Percentiles rank a stretch among this genome's conserved stretches.
Conservation (phyloP, 2,329 filamentous ascomycete species). For the Raffaelea albimanens region DNA sequence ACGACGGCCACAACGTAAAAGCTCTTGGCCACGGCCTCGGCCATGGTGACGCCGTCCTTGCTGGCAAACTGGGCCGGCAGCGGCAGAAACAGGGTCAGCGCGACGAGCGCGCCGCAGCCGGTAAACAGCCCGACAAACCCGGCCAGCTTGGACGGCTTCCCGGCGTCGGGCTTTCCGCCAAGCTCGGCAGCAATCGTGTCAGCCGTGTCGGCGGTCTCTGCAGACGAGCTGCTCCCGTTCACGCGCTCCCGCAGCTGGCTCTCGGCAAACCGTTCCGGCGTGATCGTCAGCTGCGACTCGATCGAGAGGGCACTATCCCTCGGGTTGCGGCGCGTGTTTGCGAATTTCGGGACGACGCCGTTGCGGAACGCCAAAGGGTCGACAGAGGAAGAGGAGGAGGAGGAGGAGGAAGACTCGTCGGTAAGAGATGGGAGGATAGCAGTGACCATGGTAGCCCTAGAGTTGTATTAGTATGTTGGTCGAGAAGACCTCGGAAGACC, state of each 20-base stretch:
- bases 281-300: constrained; percentile 67
- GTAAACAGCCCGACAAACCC: constrained; percentile 90
- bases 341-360: constrained; percentile 21
- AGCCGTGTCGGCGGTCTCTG: constrained; percentile 3
- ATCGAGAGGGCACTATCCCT: constrained; percentile 58
- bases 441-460: constrained; percentile 85
- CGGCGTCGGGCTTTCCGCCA: no score
- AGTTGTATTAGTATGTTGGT: not conserved
- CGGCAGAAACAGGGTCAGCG: constrained; percentile 73
- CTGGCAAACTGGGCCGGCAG: constrained; percentile 72
- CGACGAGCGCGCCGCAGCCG: constrained; percentile 81
- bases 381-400: constrained; percentile 36
- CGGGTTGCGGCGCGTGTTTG: constrained; percentile 28
- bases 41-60: constrained; percentile 60
- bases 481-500: no score
- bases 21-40: constrained; percentile 66
- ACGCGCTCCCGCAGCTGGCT: constrained; percentile 8
- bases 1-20: constrained; percentile 79
- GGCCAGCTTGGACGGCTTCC: constrained; percentile 57
- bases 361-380: constrained; percentile 68
- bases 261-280: constrained; percentile 46
- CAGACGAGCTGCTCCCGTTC: constrained; percentile 9
- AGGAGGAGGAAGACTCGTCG: constrained; percentile 29
- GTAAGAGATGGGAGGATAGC: constrained; percentile 73
- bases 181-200: constrained; percentile 7